Base-by-base conservation (phyloP, 495 filamentous ascomycete species). In the Pyrenula massariospora region DNA sequence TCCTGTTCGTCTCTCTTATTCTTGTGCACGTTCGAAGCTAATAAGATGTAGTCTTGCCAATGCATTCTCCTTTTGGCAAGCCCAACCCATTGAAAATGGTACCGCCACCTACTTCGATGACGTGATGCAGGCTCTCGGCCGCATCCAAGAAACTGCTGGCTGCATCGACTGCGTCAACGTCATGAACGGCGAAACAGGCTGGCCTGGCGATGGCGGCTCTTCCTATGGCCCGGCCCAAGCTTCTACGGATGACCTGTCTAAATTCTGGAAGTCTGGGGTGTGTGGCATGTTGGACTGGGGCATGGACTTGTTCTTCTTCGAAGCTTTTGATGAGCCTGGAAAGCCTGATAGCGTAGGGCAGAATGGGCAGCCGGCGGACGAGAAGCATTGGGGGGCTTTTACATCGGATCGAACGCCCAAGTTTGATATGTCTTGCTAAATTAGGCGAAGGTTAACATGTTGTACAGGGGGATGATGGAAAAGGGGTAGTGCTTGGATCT, bases 21-120 rank as follows among this genome's bases (percentile, higher is more conserved):
- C 1, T 25, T 8, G 11, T 12, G 11, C 25, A 54, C 8, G n/a
- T 20, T 8, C 53, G 11, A 47, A 24, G 8, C 25, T 31, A 20
- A 12, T 22, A 47, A 22, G 25, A 49, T 20, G 12, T n/a, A 79
- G 77, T 50, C 72, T 92, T 36, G 78, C 78, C 66, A 92, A 92
- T 63, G 88, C 84, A n/a, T 92, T 92, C 65, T 81, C 83, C 25
- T 92, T 89, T 78, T 91, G 88, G 88, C 88, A 92, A 66, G 84
- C 79, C 47, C 77, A 81, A 61, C 68, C 72, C 10, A 77, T 82
- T 56, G 68, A 71, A 60, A 82, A 88, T 63, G 83, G 85, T 25
- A 80, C 80, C 25, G 66, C 77, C 54, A 85, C 79, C 59, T 91
- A 88, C 75, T 82, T 88, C 62, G 79, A 87, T 60, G 87, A 91